Evolutionary conservation across 768 basidiomycete genomes (phyloP), one percentile per base, ranked within the genome.

Genomic region (Boletus rufocinnamomeus): DNA sequence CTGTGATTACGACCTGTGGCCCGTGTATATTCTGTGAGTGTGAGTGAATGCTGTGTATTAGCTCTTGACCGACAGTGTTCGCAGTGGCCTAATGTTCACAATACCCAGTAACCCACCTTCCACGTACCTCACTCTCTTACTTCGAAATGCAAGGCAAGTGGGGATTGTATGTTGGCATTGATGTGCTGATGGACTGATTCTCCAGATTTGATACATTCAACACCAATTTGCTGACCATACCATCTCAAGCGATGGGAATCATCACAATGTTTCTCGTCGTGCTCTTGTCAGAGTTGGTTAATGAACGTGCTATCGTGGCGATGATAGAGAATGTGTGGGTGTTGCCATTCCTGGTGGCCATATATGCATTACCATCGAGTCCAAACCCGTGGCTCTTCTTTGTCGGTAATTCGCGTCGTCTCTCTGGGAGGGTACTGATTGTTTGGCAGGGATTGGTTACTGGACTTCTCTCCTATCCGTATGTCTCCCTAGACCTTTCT

Each of bases 1-100:
- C 8, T 79, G 77, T 38, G 86, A 88, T 65, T 87, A 81, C 55
- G 85, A 86, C 63, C 69, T 87, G 11, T 88, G 86, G 85, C 86
- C 86, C 0, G 49, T 88, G 23, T 88, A 89, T 66, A 75, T 84
- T 30, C 69, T 85, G 80, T 63, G 41, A 49, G 46, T 34, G 5
- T 5, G 25, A 40, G 1, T 2, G 10, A 25, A 44, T 11, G 11
- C 14, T 44, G n/a, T 58, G 16, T 37, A 19, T 21, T 5, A 3
- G 38, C 3, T n/a, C 35, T 30, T 58, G 45, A 60, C 50, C 1
- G 17, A 51, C 34, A 17, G 19, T 8, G 3, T 41, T 17, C 9
- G 32, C 6, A 83, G 82, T 10, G 82, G 83, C 1, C 68, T 86
- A 2, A 72, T 81, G 72, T 85, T 83, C 54, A 77, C 79, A 23